These are phyloP conservation scores for Tephrocybe sp. DNA, from an alignment of 768 basidiomycete genomes.

Conservation along the genomic window DNA sequence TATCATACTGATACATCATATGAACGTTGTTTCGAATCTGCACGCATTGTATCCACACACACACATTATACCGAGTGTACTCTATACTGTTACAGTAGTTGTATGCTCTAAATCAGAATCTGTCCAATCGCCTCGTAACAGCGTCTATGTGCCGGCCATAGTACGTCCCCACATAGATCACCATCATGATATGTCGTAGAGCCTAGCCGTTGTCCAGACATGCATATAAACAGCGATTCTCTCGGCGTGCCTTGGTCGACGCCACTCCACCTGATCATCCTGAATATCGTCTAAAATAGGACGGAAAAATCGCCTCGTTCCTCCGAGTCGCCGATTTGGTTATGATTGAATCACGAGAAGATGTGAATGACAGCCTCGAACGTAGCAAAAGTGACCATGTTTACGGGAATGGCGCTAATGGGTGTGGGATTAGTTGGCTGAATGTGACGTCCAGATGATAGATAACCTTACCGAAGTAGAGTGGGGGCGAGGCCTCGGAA, in stretches of 20 bases:
- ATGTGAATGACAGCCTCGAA: conserved; percentile 62
- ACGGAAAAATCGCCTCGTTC: neutral
- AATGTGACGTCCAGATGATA: too few relatives aligned
- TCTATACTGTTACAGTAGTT: too few relatives aligned
- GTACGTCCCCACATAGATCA: neutral
- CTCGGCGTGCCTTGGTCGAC: neutral
- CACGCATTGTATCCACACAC: too few relatives aligned
- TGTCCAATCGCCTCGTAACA: too few relatives aligned
- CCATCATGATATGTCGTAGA: neutral
- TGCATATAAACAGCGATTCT: neutral
- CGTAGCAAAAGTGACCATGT: conserved; percentile 77
- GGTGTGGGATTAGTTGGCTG: too few relatives aligned
- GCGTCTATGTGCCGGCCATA: too few relatives aligned
- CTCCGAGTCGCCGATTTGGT: neutral
- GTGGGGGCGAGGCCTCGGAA: conserved; percentile 80
- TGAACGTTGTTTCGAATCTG: too few relatives aligned
- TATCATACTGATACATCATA: too few relatives aligned
- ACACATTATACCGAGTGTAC: too few relatives aligned
- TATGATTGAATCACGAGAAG: conserved; percentile 16
- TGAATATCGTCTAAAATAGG: neutral
- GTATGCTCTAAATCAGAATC: too few relatives aligned
- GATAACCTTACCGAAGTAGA: conserved; percentile 61
- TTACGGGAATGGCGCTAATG: conserved; percentile 77
- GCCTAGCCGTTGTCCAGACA: neutral
- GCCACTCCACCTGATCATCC: neutral